Base-by-base conservation (phyloP, 495 filamentous ascomycete genomes). In the Paragyromitra xinjiangensis region DNA sequence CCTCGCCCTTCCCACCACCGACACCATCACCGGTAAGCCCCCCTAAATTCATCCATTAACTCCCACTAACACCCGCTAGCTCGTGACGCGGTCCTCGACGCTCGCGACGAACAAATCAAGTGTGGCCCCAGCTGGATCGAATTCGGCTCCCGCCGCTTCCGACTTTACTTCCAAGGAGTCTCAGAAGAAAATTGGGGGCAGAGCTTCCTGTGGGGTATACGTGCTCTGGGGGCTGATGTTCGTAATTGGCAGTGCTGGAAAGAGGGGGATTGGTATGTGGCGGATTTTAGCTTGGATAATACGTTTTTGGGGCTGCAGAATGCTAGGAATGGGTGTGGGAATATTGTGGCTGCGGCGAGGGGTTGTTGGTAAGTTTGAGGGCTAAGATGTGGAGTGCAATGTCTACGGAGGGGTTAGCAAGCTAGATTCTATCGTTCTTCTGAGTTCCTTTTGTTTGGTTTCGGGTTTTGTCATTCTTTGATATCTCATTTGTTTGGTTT, bases 181-280 rank as follows among this genome's bases (percentile, higher is more conserved):
- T 58, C 53, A 6, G 53, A 58, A 8, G 53, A 6, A 19, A 58
- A 26, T 8, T 26, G 19, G 53, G 53, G 53, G 3, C 53, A 58
- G 22, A 14, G 9, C 53, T 58, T 58, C 53, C 22, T 58, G 3
- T 58, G 22, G 53, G 53, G 3, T 12, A n/a, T 39, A 14, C 56
- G 56, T 7, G 53, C 7, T 5, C 53, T 56, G 5, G 53, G 48
- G 7, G 53, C 53, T 2, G 22, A 56, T 29, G 22, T 56, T 7
- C 53, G 48, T n/a, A 51, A 51, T 16, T 56, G 53, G 53, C 22
- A 56, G 24, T 56, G 53, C 53, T 56, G 53, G 53, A 51, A 51
- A 5, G 8, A 58, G 19, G 53, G 53, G 8, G 53, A 58, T 26
- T 58, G 22, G 53, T 58, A 58, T 58, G 53, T 12, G 6, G 24